phyloP scores from a whole-genome alignment of 2,329 filamentous ascomycete genomes.

The Ramichloridium luteum region DNA sequence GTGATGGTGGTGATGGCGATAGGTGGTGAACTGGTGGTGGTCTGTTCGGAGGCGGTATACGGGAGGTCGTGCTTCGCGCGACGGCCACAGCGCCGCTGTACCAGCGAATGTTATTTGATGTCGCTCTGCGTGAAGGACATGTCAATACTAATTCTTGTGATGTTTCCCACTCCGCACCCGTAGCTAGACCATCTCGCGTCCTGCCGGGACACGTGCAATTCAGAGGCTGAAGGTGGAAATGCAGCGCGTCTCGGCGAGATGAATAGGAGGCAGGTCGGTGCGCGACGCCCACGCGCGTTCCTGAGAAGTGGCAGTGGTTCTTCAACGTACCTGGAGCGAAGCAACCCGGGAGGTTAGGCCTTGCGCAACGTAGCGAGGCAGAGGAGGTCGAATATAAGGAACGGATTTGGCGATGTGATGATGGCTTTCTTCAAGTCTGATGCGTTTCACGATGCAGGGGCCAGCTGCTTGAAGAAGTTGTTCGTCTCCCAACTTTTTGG shows the following conservation, averaged over 20 bases:
- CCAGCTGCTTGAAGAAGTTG: background rate
- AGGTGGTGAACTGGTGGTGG: conserved; percentile 12
- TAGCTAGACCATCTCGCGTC: background rate
- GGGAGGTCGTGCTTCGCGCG: conserved; percentile 18
- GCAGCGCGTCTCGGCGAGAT: no score
- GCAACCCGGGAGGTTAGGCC: background rate
- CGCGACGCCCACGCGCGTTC: background rate
- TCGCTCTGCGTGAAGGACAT: no score
- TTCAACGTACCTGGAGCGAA: no score
- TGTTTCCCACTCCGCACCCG: background rate
- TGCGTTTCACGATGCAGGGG: conserved; percentile 1
- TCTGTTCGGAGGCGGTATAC: conserved; percentile 16
- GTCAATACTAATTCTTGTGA: background rate
- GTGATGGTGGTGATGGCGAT: conserved; percentile 10
- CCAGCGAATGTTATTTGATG: background rate
- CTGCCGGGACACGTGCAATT: background rate
- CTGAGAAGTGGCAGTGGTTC: no score
- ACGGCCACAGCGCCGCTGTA: conserved; percentile 1
- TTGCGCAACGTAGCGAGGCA: background rate
- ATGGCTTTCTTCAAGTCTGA: background rate
- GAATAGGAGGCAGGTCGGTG: background rate
- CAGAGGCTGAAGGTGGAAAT: background rate
- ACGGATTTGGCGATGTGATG: background rate
- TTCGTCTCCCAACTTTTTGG: background rate
- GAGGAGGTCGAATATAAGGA: background rate